Conservation (phyloP, 371 early-diverging fungal genomes). For the Mucor irregularis region DNA sequence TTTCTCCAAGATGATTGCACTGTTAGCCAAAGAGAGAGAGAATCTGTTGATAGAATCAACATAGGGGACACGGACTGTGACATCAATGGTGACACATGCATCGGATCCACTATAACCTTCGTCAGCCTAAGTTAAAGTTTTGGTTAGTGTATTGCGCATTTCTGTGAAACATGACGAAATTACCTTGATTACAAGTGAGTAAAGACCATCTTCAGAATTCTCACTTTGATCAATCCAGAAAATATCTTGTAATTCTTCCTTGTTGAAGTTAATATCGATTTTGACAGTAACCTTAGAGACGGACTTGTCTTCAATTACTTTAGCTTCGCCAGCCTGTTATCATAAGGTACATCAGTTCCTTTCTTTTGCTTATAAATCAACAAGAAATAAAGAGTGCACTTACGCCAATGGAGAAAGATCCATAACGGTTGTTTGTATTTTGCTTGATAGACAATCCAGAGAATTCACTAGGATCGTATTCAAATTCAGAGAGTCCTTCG, state of each 20-base stretch:
- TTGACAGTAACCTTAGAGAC: neutral
- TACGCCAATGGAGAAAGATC: neutral
- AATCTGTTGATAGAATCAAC: neutral
- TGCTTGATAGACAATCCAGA: constrained; percentile 1
- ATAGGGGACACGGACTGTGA: constrained; percentile 6
- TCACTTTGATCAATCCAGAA: constrained; percentile 10
- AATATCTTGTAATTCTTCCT: constrained; percentile 8
- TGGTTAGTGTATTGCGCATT: neutral
- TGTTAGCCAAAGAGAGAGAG: neutral
- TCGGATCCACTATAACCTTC: neutral
- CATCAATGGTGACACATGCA: constrained; percentile 2
- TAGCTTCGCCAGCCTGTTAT: neutral
- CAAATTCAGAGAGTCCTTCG: constrained; percentile 3
- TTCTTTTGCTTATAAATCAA: neutral
- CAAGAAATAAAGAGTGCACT: neutral
- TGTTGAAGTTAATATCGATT: constrained; percentile 4
- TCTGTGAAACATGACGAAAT: neutral
- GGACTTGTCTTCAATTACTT: neutral
- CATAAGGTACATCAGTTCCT: neutral
- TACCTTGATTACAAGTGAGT: constrained; percentile 4
- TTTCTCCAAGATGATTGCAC: neutral
- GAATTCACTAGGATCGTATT: constrained; percentile 3
- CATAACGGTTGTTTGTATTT: neutral
- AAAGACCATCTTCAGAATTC: neutral
- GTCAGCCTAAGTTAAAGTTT: constrained; percentile 1